Evolutionary conservation across 495 filamentous ascomycete species (phyloP), one percentile per base, ranked within the genome.

Genomic region (Extremus antarcticus): DNA sequence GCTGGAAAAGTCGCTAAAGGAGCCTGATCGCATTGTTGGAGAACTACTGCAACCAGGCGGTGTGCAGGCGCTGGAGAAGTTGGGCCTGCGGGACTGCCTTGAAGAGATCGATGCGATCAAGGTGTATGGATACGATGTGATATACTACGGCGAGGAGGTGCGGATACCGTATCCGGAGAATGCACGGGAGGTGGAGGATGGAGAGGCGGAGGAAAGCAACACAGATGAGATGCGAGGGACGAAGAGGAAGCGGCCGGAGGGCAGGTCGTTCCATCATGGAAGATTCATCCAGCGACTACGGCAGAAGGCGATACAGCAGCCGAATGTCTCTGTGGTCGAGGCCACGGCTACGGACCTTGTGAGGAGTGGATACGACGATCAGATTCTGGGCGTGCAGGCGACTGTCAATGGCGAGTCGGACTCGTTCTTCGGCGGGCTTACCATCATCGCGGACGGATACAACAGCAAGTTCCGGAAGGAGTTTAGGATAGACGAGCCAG

Each of bases 11-110:
- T 91, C 84, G 69, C 73, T 95, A 67, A 90, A 91, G 70, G 87
- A 96, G 72, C 92, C 92, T 13, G 88, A 97, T 73, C 83, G 92
- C 53, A 98, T 98, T 63, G 90, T 98, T 20, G 92, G 92, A 52
- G 92, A 98, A 73, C 71, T 98, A 55, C 71, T 98, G 65, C 92
- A 98, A 68, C 92, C 92, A 2, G 92, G 92, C 25, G 92, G 92
- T 41, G 83, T 95, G 39, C 71, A 76, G 43, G 90, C 94, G 19
- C 74, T 98, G 57, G 76, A 84, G 63, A 81, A 84, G 60, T 72
- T 98, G 50, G 94, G 94, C 7, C 69, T 98, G 50, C 54, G 68
- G 64, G 79, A 87, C 56, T 95, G 90, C 65, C 73, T 98, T 16
- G 90, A 98, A 52, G 86, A 72, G 16, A 97, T 98, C 62, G 92